Conservation (phyloP, 208 protist species). For the Wallacemonas sp. region DNA sequence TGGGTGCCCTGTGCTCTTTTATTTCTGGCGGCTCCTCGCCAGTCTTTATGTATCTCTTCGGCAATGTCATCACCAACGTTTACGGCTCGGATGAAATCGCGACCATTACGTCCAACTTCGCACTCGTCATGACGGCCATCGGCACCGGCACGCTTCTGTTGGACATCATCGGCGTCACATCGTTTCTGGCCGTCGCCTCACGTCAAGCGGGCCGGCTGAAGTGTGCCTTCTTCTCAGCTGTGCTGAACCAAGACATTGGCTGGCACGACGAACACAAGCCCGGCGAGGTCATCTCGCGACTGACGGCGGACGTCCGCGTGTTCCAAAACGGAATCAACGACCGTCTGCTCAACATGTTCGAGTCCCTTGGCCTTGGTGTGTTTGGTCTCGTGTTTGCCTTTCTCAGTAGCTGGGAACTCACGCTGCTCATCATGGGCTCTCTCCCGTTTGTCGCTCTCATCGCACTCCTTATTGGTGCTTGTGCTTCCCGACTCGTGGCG, state of each 20-base stretch:
- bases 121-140: constrained; percentile 38
- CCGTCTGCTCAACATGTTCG: constrained; percentile 31
- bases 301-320: constrained; percentile 28
- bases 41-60: constrained; percentile 40
- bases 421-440: constrained; percentile 27
- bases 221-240: constrained; percentile 29
- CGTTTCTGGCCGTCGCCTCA: constrained; percentile 15
- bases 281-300: constrained; percentile 28
- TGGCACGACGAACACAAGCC: constrained; percentile 57
- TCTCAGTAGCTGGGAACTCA: constrained; percentile 35
- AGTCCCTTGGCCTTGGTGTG: constrained; percentile 31
- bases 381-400: constrained; percentile 51
- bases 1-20: constrained; percentile 38
- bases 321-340: constrained; percentile 62
- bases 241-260: constrained; percentile 57
- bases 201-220: constrained; percentile 22
- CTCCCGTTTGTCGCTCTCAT: constrained; percentile 47
- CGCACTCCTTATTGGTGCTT: constrained; percentile 17
- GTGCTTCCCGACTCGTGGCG: constrained; percentile 20
- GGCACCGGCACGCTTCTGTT: constrained; percentile 20
- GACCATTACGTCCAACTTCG: constrained; percentile 20
- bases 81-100: neutral
- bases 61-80: constrained; percentile 22
- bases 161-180: constrained; percentile 10
- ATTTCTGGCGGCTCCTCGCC: constrained; percentile 31